Evolutionary conservation across 192 early-diverging fungal species (phyloP).

Genomic region (Dissophora ornata): DNA sequence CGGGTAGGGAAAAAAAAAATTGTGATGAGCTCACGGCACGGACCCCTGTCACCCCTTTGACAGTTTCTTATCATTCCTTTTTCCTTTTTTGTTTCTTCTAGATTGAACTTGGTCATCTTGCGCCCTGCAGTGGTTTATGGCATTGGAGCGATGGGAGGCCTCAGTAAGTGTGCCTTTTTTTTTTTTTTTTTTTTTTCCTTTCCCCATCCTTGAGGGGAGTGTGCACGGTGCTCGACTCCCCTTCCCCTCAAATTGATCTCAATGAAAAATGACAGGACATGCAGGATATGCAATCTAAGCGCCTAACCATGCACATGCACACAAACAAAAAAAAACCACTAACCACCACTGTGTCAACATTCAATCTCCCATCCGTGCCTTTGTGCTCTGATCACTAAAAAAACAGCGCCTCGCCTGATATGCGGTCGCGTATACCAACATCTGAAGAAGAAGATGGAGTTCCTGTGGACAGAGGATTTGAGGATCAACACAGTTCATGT

Average conservation of each 20-base stretch:
- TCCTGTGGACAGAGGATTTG: slow-evolving; percentile 91
- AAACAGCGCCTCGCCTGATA: slow-evolving; percentile 88
- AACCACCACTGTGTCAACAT: too few relatives aligned
- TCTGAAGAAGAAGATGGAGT: slow-evolving; percentile 87
- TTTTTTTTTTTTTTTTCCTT: slow-evolving; percentile 7
- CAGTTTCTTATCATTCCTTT: slow-evolving; percentile 1
- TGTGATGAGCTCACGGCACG: too few relatives aligned
- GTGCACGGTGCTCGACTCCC: neutral
- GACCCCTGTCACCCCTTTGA: too few relatives aligned
- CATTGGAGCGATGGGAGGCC: slow-evolving; percentile 77
- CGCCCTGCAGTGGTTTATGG: slow-evolving; percentile 93
- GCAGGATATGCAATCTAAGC: slow-evolving; percentile 5
- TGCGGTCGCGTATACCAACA: slow-evolving; percentile 90
- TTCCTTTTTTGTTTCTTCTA: slow-evolving; percentile 20
- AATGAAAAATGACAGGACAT: neutral
- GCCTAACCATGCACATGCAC: neutral
- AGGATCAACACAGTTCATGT: slow-evolving; percentile 97
- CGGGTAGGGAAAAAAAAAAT: slow-evolving; percentile 72
- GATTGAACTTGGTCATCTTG: slow-evolving; percentile 84
- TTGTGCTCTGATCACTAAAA: neutral
- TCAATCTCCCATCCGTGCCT: neutral
- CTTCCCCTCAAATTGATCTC: neutral
- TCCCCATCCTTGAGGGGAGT: neutral
- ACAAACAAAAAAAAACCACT: too few relatives aligned
- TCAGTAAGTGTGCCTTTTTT: slow-evolving; percentile 67